Evolutionary conservation across 2,329 filamentous ascomycete species (phyloP).

Genomic region (Pleurostoma richardsiae): DNA sequence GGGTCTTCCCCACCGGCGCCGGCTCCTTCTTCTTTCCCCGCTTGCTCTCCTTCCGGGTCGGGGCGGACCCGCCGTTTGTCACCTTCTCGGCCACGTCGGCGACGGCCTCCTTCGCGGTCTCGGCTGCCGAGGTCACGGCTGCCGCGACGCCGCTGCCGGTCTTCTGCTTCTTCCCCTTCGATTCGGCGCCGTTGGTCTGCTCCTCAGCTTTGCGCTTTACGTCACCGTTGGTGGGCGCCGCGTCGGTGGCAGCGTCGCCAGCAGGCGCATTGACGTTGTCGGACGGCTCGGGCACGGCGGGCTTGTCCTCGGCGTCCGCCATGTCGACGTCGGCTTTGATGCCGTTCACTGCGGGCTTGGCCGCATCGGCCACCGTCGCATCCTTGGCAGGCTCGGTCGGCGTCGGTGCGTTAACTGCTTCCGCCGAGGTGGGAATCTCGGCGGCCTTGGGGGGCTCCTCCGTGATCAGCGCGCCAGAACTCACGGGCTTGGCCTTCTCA

Average conservation of each 20-base stretch:
- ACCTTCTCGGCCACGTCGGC: constrained; percentile 1
- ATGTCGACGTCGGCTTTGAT: neutral
- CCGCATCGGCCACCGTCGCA: constrained; percentile 4
- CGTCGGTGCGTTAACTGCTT: constrained; percentile 3
- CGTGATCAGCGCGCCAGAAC: neutral
- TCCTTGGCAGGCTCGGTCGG: constrained; percentile 2
- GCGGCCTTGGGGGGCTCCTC: constrained; percentile 1
- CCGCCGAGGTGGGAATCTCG: constrained; percentile 1
- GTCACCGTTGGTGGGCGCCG: constrained; percentile 3
- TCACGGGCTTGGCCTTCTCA: neutral
- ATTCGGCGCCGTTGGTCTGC: constrained; percentile 4
- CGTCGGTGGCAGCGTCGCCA: neutral
- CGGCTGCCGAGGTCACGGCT: constrained; percentile 8
- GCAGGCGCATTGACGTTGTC: constrained; percentile 7
- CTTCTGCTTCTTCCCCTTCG: constrained; percentile 8
- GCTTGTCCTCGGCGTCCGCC: neutral
- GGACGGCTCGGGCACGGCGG: neutral
- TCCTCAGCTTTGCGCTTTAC: constrained; percentile 16
- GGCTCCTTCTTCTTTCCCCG: constrained; percentile 16
- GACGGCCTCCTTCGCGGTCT: constrained; percentile 6
- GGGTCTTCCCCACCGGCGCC: constrained; percentile 24
- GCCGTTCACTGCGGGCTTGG: neutral
- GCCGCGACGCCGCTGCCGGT: constrained; percentile 6
- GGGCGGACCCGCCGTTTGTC: constrained; percentile 4
- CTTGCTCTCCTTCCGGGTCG: constrained; percentile 13